Base-by-base conservation (phyloP, 805 yeast species). In the Ogataea glucozyma region DNA sequence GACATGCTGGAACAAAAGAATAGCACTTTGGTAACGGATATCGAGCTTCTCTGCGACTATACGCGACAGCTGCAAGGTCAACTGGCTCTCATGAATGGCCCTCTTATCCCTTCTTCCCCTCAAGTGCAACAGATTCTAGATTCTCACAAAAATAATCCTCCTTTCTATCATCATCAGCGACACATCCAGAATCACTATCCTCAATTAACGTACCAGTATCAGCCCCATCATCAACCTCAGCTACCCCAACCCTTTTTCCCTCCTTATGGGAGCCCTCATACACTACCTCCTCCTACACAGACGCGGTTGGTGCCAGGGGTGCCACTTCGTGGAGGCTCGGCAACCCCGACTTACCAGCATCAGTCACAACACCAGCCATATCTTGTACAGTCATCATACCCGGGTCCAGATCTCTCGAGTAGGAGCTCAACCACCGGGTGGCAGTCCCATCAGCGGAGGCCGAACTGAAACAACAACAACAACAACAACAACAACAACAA, bases 1-100 rank as follows among this genome's bases (percentile, higher is more conserved):
- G 64, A 67, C 23, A 46, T 58, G 4, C 52, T 72, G 27, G 71
- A 72, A 35, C 56, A 46, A 17, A 65, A 66, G 37, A 45, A 57
- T 23, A 44, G 43, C 4, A 47, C 43, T 7, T 38, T 65, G 20
- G 40, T 54, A 21, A 38, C 47, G 6, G 48, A 56, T 22, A 32
- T 52, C 14, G 52, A 47, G 16, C 43, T 51, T 4, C 33, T 57
- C n/a, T 54, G 52, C 31, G 57, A 54, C 6, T 52, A 56, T 31
- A 42, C 52, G 3, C n/a, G 39, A 6, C 50, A 49, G 22, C 39
- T 54, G 6, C 57, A 54, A 31, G 41, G 40, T 17, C 60, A 52
- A 29, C 19, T 52, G 17, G 9, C 40, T 2, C 34, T 46, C 7
- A 30, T 43, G 23, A 53, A 49, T 22, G 38, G 46, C 4, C 43